These are phyloP conservation scores for Setomelanomma holmii DNA, from an alignment of 2,329 filamentous ascomycete species.

Conservation along the genomic window DNA sequence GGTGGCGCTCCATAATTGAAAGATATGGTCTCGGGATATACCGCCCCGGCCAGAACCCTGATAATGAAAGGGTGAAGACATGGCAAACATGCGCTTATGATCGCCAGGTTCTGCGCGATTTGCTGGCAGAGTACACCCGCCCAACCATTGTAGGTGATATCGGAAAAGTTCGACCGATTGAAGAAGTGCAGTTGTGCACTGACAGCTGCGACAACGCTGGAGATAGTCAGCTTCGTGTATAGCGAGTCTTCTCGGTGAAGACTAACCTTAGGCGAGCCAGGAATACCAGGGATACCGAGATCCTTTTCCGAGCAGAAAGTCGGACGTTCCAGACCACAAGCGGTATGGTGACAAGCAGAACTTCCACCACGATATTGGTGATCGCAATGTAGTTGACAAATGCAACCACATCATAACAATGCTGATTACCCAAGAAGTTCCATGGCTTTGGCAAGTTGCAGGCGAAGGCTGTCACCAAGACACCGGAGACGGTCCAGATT, in stretches of 20 bases:
- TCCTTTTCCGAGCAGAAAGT: slow-evolving; percentile 26
- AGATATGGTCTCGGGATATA: slow-evolving; percentile 17
- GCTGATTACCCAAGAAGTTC: slow-evolving; percentile 13
- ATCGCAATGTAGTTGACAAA: slow-evolving; percentile 40
- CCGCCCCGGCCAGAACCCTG: slow-evolving; percentile 21
- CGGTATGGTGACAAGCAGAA: slow-evolving; percentile 34
- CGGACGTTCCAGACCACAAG: slow-evolving; percentile 38
- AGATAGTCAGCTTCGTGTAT: slow-evolving; percentile 3
- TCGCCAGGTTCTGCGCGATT: slow-evolving; percentile 37
- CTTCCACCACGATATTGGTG: slow-evolving; percentile 35
- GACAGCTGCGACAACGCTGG: slow-evolving; percentile 32
- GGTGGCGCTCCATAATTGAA: slow-evolving; percentile 3
- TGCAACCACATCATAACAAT: slow-evolving; percentile 27
- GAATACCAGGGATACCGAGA: slow-evolving; percentile 33
- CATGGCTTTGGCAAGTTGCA: slow-evolving; percentile 33
- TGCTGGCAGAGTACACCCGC: slow-evolving; percentile 29
- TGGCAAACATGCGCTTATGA: slow-evolving; percentile 39
- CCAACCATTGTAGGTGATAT: slow-evolving; percentile 29
- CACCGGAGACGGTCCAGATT: slow-evolving; percentile 32
- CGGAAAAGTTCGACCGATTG: slow-evolving; percentile 17
- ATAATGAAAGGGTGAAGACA: slow-evolving; percentile 35
- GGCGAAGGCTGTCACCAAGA: slow-evolving; percentile 33
- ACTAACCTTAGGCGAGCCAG: slow-evolving; percentile 31
- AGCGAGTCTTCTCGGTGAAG: not conserved
- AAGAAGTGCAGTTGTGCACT: slow-evolving; percentile 30